A percentile compares a stretch with the other conserved stretches of the same genome.
phyloP scores from a whole-genome alignment of 2,329 filamentous ascomycete species.

The Ceratocystis ficicola region DNA sequence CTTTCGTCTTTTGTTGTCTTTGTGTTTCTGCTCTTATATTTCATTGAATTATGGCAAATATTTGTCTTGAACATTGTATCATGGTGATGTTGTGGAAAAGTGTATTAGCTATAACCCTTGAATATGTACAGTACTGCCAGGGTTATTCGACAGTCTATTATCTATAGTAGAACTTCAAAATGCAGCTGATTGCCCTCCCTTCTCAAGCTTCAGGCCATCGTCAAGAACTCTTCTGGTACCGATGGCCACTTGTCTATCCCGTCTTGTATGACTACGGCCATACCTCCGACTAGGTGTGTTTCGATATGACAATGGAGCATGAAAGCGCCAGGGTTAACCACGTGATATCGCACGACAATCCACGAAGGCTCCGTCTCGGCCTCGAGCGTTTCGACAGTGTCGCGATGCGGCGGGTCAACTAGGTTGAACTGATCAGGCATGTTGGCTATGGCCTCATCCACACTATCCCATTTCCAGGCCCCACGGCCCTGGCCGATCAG shows the following conservation, averaged over 20 bases:
- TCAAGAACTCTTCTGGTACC: conserved; percentile 32
- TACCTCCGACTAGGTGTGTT: conserved; percentile 43
- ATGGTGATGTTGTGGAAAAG: not conserved
- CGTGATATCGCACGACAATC: conserved; percentile 43
- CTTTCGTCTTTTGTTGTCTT: conserved; percentile 11
- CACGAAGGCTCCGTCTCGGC: conserved; percentile 27
- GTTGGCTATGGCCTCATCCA: conserved; percentile 40
- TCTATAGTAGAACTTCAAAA: too few species aligned
- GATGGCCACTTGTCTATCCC: conserved; percentile 35
- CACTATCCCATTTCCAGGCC: conserved; percentile 39
- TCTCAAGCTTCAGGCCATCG: not conserved
- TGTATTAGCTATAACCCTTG: not conserved
- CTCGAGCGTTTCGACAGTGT: conserved; percentile 29
- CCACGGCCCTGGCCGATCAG: conserved; percentile 42
- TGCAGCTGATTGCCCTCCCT: too few species aligned
- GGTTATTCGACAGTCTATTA: too few species aligned
- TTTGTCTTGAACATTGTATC: not conserved
- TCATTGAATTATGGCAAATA: not conserved
- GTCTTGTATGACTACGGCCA: conserved; percentile 42
- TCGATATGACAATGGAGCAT: conserved; percentile 46
- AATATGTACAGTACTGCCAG: not conserved
- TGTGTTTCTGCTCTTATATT: conserved; percentile 7
- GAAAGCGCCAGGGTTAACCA: conserved; percentile 42
- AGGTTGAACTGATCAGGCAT: conserved; percentile 45
- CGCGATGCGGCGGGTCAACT: conserved; percentile 41